These are phyloP conservation scores for Volvox africanus DNA, from an alignment of 139 green algal genomes.

Conservation along the genomic window DNA sequence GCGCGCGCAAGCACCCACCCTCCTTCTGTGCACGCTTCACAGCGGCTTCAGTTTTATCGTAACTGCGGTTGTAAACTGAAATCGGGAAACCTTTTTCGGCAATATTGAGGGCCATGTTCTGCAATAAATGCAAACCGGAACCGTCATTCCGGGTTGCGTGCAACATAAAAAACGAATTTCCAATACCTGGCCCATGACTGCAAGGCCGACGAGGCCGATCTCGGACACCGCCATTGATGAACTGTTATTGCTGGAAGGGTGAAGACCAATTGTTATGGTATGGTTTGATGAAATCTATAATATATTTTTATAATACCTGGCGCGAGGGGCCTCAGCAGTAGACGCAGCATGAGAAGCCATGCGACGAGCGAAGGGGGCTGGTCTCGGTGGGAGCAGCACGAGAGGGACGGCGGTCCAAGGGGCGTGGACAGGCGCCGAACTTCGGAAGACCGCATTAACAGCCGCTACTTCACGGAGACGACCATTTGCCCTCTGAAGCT, in stretches of 20 bases:
- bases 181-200: conserved; percentile 98
- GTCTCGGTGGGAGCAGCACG: conserved; percentile 22
- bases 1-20: conserved; percentile 58
- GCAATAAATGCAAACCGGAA: conserved; percentile 44
- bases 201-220: conserved; percentile 96
- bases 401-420: neutral
- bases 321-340: neutral
- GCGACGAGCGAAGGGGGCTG: neutral
- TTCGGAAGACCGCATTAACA: neutral
- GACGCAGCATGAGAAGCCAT: conserved; percentile 1
- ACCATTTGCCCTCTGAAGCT: neutral
- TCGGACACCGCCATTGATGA: conserved; percentile 57
- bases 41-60: conserved; percentile 95
- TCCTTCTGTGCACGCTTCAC: conserved; percentile 94
- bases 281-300: neutral
- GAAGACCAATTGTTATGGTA: neutral
- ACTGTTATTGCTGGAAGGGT: conserved; percentile 19
- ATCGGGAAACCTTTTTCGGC: conserved; percentile 98
- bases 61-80: conserved; percentile 96
- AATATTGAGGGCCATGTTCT: conserved; percentile 99
- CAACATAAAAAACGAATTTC: neutral
- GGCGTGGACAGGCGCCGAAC: neutral
- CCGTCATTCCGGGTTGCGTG: neutral
- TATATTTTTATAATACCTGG: neutral
- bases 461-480: neutral